These are phyloP conservation scores for Dictyostelium brefeldianum DNA, from an alignment of 78 protist genomes.

Conservation along the genomic window DNA sequence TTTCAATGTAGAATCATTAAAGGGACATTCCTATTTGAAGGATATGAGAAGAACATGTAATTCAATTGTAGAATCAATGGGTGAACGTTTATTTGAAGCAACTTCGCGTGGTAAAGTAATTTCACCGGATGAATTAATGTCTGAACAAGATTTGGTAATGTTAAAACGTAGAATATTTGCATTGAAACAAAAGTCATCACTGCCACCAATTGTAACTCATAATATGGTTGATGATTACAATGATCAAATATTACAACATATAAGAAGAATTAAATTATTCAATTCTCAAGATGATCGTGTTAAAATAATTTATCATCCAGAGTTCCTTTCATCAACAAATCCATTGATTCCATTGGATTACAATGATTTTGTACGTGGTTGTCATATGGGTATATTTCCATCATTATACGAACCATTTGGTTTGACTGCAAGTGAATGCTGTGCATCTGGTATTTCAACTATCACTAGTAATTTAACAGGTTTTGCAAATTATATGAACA, in stretches of 20 bases:
- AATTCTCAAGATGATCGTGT: constrained; percentile 85
- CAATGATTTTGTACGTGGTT: constrained; percentile 90
- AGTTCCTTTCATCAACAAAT: constrained; percentile 85
- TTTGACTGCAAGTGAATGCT: constrained; percentile 89
- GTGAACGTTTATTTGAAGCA: constrained; percentile 78
- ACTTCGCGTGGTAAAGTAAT: constrained; percentile 74
- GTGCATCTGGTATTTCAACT: constrained; percentile 89
- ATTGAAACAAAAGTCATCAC: constrained; percentile 32
- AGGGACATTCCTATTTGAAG: constrained; percentile 80
- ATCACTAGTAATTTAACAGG: constrained; percentile 91
- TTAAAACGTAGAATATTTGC: constrained; percentile 82
- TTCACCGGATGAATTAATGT: constrained; percentile 58
- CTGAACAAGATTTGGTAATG: constrained; percentile 54
- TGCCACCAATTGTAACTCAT: constrained; percentile 93
- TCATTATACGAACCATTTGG: constrained; percentile 94
- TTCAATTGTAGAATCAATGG: constrained; percentile 59
- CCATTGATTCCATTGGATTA: constrained; percentile 92
- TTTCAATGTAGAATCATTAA: constrained; percentile 90
- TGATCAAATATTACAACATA: constrained; percentile 64
- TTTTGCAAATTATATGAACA: constrained; percentile 87
- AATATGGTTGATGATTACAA: constrained; percentile 86
- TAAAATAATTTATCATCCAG: constrained; percentile 93
- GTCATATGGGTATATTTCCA: constrained; percentile 93
- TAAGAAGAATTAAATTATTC: constrained; percentile 73
- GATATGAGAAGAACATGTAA: constrained; percentile 82